These are phyloP conservation scores for Rhodosporidiobolus odoratus DNA, from an alignment of 768 basidiomycete genomes.

Conservation along the genomic window DNA sequence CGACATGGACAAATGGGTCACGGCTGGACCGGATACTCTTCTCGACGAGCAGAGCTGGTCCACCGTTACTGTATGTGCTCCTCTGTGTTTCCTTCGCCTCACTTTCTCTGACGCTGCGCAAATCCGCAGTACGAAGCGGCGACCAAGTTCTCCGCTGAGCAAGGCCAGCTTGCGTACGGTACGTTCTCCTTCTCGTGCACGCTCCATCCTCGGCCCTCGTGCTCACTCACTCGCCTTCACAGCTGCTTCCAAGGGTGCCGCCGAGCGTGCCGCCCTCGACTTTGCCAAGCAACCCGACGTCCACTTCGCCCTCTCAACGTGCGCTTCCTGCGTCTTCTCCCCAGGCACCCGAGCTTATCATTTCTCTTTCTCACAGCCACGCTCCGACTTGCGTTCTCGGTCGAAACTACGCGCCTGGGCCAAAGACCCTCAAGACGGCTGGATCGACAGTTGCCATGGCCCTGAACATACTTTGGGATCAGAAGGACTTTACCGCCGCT, in stretches of 20 bases:
- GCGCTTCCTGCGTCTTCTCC: background rate
- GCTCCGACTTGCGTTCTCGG: background rate
- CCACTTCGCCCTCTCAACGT: background rate
- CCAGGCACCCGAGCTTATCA: background rate
- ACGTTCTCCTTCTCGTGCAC: background rate
- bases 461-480: background rate
- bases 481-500: background rate
- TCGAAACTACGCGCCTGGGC: background rate
- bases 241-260: constrained; percentile 58
- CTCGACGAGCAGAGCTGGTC: background rate
- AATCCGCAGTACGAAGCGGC: no score
- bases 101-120: no score
- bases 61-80: background rate
- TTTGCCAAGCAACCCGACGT: constrained; percentile 46
- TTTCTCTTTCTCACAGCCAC: background rate
- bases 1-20: background rate
- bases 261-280: constrained; percentile 58
- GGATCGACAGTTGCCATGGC: background rate
- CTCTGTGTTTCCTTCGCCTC: background rate
- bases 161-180: background rate
- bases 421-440: background rate
- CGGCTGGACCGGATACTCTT: background rate
- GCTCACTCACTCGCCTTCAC: background rate
- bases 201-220: background rate
- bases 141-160: background rate